Percentiles rank a stretch among this genome's conserved stretches.
phyloP scores from a whole-genome alignment of 805 yeast genomes.

The Candida fluviatilis region DNA sequence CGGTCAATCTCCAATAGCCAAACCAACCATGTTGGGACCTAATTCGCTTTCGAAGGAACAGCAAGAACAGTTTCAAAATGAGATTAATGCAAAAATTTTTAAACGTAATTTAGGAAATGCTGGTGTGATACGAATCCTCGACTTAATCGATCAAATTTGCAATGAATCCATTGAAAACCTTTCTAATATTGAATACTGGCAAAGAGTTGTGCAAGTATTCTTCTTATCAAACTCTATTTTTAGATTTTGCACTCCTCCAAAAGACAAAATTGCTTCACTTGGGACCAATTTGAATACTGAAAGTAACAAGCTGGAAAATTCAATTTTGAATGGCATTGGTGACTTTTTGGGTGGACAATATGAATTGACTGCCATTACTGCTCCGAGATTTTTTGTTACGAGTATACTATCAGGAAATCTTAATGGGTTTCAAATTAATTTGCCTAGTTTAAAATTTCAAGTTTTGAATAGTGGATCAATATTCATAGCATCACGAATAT shows the following conservation, averaged over 20 bases:
- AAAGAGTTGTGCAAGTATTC: conserved; percentile 26
- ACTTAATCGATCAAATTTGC: conserved; percentile 35
- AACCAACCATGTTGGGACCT: conserved; percentile 4
- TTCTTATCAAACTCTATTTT: conserved; percentile 28
- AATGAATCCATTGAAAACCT: conserved; percentile 28
- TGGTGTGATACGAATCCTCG: conserved; percentile 35
- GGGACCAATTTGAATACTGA: conserved; percentile 1
- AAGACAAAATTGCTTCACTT: neutral
- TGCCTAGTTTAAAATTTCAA: conserved; percentile 38
- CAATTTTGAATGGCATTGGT: conserved; percentile 3
- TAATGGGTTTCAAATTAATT: conserved; percentile 20
- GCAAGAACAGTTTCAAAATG: conserved; percentile 22
- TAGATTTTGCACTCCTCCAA: conserved; percentile 12
- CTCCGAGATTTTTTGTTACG: conserved; percentile 59
- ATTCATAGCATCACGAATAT: conserved; percentile 26
- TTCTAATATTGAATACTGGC: conserved; percentile 33
- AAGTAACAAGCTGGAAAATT: conserved; percentile 1
- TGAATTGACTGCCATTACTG: conserved; percentile 58
- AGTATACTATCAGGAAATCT: conserved; percentile 45
- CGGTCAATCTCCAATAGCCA: conserved; percentile 14
- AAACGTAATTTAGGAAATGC: conserved; percentile 41
- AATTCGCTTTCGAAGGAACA: conserved; percentile 6
- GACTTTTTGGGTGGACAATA: conserved; percentile 42
- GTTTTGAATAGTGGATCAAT: conserved; percentile 39
- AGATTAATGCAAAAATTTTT: conserved; percentile 29